Percentiles rank a stretch among this genome's conserved stretches.
These are phyloP conservation scores for Pseudogymnoascus sp. DNA, from an alignment of 2,329 filamentous ascomycete species.

Conservation along the genomic window DNA sequence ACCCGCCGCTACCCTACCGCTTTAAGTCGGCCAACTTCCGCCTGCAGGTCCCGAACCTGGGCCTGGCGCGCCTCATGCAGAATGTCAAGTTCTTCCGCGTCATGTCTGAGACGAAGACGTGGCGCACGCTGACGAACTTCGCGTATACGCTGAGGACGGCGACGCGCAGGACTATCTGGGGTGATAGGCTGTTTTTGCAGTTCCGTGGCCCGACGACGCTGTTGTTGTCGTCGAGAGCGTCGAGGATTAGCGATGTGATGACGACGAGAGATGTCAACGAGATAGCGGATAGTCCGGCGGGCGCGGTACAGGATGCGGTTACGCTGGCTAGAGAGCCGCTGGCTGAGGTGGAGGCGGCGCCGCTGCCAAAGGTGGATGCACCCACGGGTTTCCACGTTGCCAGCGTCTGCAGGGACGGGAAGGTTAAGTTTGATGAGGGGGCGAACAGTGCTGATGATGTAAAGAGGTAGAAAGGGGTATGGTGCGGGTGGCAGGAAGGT, in stretches of 20 bases:
- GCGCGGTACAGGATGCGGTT: slow-evolving; percentile 54
- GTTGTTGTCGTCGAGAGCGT: slow-evolving; percentile 78
- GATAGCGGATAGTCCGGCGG: slow-evolving; percentile 74
- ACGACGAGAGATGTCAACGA: slow-evolving; percentile 77
- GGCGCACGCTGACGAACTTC: slow-evolving; percentile 58
- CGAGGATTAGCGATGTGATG: slow-evolving; percentile 69
- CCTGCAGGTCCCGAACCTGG: slow-evolving; percentile 67
- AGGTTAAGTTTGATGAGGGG: slow-evolving; percentile 47
- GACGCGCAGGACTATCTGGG: slow-evolving; percentile 78
- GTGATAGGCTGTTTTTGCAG: slow-evolving; percentile 83
- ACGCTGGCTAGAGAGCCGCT: slow-evolving; percentile 37
- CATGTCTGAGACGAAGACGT: slow-evolving; percentile 63
- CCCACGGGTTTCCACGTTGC: slow-evolving; percentile 47
- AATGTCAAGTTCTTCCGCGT: slow-evolving; percentile 64
- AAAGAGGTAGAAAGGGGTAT: background rate
- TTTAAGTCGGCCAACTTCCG: slow-evolving; percentile 69
- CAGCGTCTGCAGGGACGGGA: slow-evolving; percentile 50
- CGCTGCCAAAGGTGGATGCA: slow-evolving; percentile 28
- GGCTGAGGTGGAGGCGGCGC: slow-evolving; percentile 19
- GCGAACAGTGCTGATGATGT: background rate
- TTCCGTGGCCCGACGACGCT: slow-evolving; percentile 83
- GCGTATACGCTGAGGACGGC: slow-evolving; percentile 67
- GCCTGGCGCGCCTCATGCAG: slow-evolving; percentile 55
- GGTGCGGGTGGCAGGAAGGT: background rate
- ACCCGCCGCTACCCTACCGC: slow-evolving; percentile 73